Evolutionary conservation across 2,329 filamentous ascomycete species (phyloP).

Genomic region (Phaeomoniella chlamydospora): DNA sequence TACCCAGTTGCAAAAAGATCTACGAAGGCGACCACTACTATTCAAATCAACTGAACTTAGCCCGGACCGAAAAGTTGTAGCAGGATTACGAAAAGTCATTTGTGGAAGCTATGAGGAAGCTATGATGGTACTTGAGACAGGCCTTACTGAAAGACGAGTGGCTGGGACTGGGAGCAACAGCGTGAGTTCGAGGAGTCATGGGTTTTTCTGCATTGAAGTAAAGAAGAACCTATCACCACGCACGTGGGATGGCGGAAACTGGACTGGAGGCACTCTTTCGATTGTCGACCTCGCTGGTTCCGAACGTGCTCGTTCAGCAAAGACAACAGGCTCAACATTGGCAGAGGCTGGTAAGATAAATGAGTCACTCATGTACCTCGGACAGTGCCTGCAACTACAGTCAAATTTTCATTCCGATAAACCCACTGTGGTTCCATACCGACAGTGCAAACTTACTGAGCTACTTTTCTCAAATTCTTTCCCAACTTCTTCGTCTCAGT

Average conservation of each 20-base stretch:
- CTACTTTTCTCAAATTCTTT: slow-evolving; percentile 80
- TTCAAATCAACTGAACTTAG: slow-evolving; percentile 88
- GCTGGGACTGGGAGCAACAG: slow-evolving; percentile 89
- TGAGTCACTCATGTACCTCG: slow-evolving; percentile 94
- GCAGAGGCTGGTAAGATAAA: slow-evolving; percentile 98
- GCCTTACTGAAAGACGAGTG: slow-evolving; percentile 72
- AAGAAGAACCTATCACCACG: slow-evolving; percentile 54
- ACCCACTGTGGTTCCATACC: slow-evolving; percentile 62
- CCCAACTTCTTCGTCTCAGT: slow-evolving; percentile 39
- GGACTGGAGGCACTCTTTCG: slow-evolving; percentile 67
- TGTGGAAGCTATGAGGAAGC: slow-evolving; percentile 74
- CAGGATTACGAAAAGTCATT: slow-evolving; percentile 78
- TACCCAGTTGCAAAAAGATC: slow-evolving; percentile 46
- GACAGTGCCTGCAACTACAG: slow-evolving; percentile 92
- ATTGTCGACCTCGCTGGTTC: slow-evolving; percentile 89
- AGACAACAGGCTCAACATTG: slow-evolving; percentile 82
- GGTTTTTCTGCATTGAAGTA: slow-evolving; percentile 90
- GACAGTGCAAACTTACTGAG: slow-evolving; percentile 76
- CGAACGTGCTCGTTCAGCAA: slow-evolving; percentile 81
- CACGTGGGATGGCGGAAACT: slow-evolving; percentile 41
- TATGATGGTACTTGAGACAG: slow-evolving; percentile 77
- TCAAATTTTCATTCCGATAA: slow-evolving; percentile 59
- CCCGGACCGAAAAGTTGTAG: slow-evolving; percentile 85
- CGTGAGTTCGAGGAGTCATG: slow-evolving; percentile 80
- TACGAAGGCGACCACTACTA: slow-evolving; percentile 62